These are phyloP conservation scores for Aspergillus ochraceoroseus DNA, from an alignment of 2,329 filamentous ascomycete species.

Conservation along the genomic window DNA sequence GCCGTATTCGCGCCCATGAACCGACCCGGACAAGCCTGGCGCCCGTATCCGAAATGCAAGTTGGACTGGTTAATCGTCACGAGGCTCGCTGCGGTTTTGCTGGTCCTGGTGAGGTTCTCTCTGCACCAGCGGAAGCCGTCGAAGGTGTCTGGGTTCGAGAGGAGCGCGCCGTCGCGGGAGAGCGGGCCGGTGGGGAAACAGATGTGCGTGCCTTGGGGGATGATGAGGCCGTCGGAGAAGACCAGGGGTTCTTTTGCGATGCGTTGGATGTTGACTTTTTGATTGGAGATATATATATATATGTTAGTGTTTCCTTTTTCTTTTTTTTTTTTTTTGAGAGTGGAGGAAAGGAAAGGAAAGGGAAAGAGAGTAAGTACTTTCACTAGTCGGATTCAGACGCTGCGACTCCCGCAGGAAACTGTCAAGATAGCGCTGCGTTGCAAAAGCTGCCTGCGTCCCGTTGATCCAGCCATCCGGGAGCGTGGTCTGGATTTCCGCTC, in stretches of 20 bases:
- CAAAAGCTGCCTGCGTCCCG: constrained; percentile 21
- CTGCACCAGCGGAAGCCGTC: constrained; percentile 30
- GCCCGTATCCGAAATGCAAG: constrained; percentile 29
- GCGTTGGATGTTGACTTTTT: constrained; percentile 31
- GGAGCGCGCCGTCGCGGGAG: constrained; percentile 24
- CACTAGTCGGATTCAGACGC: constrained; percentile 27
- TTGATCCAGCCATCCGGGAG: constrained; percentile 26
- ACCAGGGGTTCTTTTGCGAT: constrained; percentile 24
- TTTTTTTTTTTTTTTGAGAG: too few species aligned
- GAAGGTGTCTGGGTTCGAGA: constrained; percentile 22
- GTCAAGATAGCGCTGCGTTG: constrained; percentile 23
- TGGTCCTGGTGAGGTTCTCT: constrained; percentile 15
- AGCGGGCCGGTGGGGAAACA: constrained; percentile 30
- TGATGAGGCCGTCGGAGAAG: constrained; percentile 24
- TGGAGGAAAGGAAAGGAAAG: not conserved
- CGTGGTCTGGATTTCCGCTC: constrained; percentile 45
- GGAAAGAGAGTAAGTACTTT: constrained; percentile 18
- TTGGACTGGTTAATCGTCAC: constrained; percentile 20
- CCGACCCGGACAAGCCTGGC: constrained; percentile 26
- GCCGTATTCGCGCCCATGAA: constrained; percentile 24
- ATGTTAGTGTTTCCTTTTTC: not conserved
- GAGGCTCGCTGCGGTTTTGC: constrained; percentile 18
- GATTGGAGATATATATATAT: not conserved
- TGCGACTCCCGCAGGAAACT: constrained; percentile 32
- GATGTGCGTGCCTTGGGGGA: constrained; percentile 26